A percentile compares a stretch with the other conserved stretches of the same genome.
Evolutionary conservation across 192 early-diverging fungal genomes (phyloP).

Genomic region (Geranomyces variabilis): DNA sequence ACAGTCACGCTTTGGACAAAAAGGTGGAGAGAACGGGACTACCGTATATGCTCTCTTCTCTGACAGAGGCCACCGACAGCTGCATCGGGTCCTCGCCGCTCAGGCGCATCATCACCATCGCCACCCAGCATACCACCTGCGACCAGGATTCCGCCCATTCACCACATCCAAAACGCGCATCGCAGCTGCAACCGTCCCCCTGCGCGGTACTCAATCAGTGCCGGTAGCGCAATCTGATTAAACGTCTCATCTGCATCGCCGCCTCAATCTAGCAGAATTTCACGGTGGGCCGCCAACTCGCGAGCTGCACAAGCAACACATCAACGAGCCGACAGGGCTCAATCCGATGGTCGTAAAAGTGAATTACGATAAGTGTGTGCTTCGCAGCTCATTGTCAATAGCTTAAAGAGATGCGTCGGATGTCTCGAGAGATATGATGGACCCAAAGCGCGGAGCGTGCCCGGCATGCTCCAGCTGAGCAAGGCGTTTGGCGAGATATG

Average conservation of each 20-base stretch:
- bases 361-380: slow-evolving; percentile 49
- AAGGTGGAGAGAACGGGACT: too few species aligned
- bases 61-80: too few species aligned
- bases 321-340: slow-evolving; percentile 76
- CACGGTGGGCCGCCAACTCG: slow-evolving; percentile 66
- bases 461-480: slow-evolving; percentile 29
- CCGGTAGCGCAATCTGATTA: slow-evolving; percentile 56
- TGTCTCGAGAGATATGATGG: slow-evolving; percentile 10
- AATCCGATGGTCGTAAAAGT: slow-evolving; percentile 50
- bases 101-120: neutral
- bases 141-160: slow-evolving; percentile 38
- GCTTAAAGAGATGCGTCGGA: slow-evolving; percentile 48
- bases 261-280: slow-evolving; percentile 91
- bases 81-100: neutral
- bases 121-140: slow-evolving; percentile 26
- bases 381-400: slow-evolving; percentile 46
- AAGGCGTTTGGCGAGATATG: slow-evolving; percentile 43
- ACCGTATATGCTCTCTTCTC: too few species aligned
- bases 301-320: slow-evolving; percentile 67
- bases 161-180: slow-evolving; percentile 57
- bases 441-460: slow-evolving; percentile 30
- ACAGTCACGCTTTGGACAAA: too few species aligned
- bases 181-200: slow-evolving; percentile 43
- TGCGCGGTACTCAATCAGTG: slow-evolving; percentile 49
- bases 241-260: slow-evolving; percentile 53